Evolutionary conservation across 352 stramenopile species (phyloP), one percentile per base, ranked within the genome.

Genomic region (Globisporangium spinosum): DNA sequence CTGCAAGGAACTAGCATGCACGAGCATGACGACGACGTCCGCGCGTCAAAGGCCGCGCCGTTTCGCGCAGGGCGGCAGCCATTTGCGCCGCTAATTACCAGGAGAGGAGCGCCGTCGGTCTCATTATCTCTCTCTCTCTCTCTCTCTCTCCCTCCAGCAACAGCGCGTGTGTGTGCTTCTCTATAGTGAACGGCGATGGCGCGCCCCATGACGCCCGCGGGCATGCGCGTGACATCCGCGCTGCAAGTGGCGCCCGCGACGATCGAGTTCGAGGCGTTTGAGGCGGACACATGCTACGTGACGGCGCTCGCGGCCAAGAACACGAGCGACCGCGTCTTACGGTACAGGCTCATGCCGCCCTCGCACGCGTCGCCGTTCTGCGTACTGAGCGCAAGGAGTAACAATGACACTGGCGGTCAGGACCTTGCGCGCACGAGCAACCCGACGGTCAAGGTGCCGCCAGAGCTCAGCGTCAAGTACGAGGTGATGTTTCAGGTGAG

Each of bases 361-460:
- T 70, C 75, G 0, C 73, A 71, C 0, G 82, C 79, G 15, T 91
- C 83, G 22, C 68, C 78, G 0, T 95, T 95, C 62, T 67, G 71
- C 32, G 75, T 95, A 29, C 55, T 92, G 38, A 45, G 38, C 2
- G 59, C 79, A 3, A 75, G 84, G 60, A 49, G 40, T 35, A 35
- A 35, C 40, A 49, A 3, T n/a, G 40, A 15, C 3, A 49, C 20
- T 49, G 40, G 40, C 13, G 75, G 43, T 6, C 27, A 81, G 13
- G 81, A 94, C 70, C 73, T 96, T 20, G 85, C 78, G n/a, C 66
- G 75, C 40, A 87, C 81, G 1, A 75, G 71, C 23, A 94, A 95
- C 61, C 76, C 83, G 29, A 96, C 82, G 0, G 69, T 90, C 12
- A 75, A 80, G 59, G 72, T 94, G 20, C 79, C 88, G 0, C 64